A percentile compares a stretch with the other conserved stretches of the same genome.
phyloP scores from a whole-genome alignment of 164 flowering plant species.

The Vitis cinerea region DNA sequence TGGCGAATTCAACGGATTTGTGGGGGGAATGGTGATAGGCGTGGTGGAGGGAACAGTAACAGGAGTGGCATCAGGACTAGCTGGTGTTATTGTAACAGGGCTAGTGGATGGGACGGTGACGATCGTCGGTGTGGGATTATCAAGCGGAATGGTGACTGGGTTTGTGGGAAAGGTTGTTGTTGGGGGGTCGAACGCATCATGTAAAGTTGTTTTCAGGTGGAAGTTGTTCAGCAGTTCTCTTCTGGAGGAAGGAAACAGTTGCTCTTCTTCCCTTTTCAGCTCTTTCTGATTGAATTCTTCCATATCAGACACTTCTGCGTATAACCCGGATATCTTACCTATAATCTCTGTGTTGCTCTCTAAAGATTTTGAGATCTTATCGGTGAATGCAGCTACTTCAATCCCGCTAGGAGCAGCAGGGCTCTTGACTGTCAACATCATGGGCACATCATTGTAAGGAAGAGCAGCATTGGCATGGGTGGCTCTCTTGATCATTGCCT shows the following conservation, averaged over 20 bases:
- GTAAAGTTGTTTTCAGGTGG: conserved; percentile 14
- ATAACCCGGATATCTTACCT: conserved; percentile 18
- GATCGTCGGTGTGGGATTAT: conserved; percentile 24
- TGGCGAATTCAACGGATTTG: conserved; percentile 22
- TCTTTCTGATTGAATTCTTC: conserved; percentile 24
- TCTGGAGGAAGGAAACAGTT: conserved; percentile 26
- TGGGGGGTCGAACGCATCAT: conserved; percentile 25
- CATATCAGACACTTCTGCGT: conserved; percentile 28
- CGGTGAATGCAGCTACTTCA: conserved; percentile 24
- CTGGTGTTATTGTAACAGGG: conserved; percentile 16
- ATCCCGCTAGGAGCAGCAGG: conserved; percentile 20
- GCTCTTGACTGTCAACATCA: conserved; percentile 36
- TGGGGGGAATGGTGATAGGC: conserved; percentile 19
- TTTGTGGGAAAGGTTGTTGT: conserved; percentile 18
- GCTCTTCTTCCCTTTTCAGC: conserved; percentile 26
- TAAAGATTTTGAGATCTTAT: conserved; percentile 22
- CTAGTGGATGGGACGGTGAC: conserved; percentile 15
- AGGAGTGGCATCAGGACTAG: conserved; percentile 26
- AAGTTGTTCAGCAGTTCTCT: conserved; percentile 35
- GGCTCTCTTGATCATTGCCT: conserved; percentile 28
- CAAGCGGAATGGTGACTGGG: conserved; percentile 23
- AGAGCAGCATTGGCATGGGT: conserved; percentile 21
- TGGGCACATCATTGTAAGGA: conserved; percentile 22
- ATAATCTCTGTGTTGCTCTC: conserved; percentile 12
- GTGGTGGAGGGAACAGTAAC: conserved; percentile 28